Percentiles rank a stretch among this genome's conserved stretches.
Conservation (phyloP, 805 yeast species). For the Candida endomychidarum region DNA sequence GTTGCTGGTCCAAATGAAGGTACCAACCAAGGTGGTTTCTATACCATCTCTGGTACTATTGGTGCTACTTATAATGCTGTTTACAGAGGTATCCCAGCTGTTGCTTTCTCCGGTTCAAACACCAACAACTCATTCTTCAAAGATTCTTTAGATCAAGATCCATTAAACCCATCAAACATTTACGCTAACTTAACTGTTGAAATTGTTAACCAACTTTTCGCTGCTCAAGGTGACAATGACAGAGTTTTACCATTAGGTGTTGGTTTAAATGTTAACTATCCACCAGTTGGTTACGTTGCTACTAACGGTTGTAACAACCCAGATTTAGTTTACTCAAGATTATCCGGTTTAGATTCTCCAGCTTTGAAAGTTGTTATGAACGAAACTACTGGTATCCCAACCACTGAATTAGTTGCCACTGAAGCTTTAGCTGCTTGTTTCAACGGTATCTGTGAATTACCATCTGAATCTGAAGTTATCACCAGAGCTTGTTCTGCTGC, state of each 20-base stretch:
- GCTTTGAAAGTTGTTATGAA: conserved; percentile 38
- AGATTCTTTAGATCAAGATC: conserved; percentile 45
- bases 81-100: conserved; percentile 49
- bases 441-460: conserved; percentile 46
- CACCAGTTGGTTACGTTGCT: conserved; percentile 39
- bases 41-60: conserved; percentile 50
- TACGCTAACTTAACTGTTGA: conserved; percentile 42
- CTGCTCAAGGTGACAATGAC: conserved; percentile 34
- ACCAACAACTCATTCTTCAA: conserved; percentile 48
- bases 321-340: conserved; percentile 43
- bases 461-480: conserved; percentile 38
- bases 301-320: conserved; percentile 45
- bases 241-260: conserved; percentile 42
- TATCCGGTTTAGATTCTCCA: conserved; percentile 41
- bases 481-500: conserved; percentile 42
- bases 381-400: conserved; percentile 31
- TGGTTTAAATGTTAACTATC: conserved; percentile 52
- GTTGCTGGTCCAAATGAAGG: conserved; percentile 58
- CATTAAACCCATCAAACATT: conserved; percentile 43
- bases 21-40: conserved; percentile 41
- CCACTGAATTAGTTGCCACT: conserved; percentile 8
- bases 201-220: conserved; percentile 39
- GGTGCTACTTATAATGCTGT: conserved; percentile 51
- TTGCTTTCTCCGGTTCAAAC: conserved; percentile 54
- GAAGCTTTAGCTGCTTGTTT: conserved; percentile 26